Conservation (phyloP, 805 yeast species). For the Debaryomyces hansenii region DNA sequence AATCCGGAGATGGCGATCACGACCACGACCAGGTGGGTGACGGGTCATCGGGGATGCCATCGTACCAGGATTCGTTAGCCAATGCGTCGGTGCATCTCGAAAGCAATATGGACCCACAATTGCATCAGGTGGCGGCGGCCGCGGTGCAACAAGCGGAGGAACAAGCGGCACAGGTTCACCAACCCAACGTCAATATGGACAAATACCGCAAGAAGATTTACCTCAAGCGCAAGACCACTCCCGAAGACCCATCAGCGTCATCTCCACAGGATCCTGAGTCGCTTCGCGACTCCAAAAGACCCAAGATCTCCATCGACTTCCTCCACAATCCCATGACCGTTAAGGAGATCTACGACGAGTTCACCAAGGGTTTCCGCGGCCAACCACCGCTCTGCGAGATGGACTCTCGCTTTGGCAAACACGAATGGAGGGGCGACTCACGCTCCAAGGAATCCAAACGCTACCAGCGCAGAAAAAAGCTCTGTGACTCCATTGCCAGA, state of each 20-base stretch:
- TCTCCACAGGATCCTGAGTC: conserved; percentile 4
- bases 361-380: conserved; percentile 44
- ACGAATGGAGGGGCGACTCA: conserved; percentile 47
- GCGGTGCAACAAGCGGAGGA: conserved; percentile 23
- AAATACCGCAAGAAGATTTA: conserved; percentile 9
- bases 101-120: conserved; percentile 42
- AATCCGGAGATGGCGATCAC: conserved; percentile 8
- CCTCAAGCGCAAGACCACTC: conserved; percentile 7
- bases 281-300: conserved; percentile 24
- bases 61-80: not conserved
- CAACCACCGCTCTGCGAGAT: conserved; percentile 43
- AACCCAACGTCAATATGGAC: conserved; percentile 5
- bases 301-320: conserved; percentile 38
- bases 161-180: conserved; percentile 6
- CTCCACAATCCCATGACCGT: conserved; percentile 47
- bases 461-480: conserved; percentile 42
- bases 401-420: conserved; percentile 44
- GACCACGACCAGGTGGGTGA: conserved; percentile 7
- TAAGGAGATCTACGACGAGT: conserved; percentile 45
- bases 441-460: conserved; percentile 45
- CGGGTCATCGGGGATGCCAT: conserved; percentile 1
- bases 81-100: conserved; percentile 20
- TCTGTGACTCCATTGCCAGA: conserved; percentile 43
- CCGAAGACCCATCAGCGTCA: conserved; percentile 4
- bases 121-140: conserved; percentile 41